A percentile compares a stretch with the other conserved stretches of the same genome.
These are phyloP conservation scores for Anethum foeniculum DNA, from an alignment of 140 eudicot species.

Conservation along the genomic window DNA sequence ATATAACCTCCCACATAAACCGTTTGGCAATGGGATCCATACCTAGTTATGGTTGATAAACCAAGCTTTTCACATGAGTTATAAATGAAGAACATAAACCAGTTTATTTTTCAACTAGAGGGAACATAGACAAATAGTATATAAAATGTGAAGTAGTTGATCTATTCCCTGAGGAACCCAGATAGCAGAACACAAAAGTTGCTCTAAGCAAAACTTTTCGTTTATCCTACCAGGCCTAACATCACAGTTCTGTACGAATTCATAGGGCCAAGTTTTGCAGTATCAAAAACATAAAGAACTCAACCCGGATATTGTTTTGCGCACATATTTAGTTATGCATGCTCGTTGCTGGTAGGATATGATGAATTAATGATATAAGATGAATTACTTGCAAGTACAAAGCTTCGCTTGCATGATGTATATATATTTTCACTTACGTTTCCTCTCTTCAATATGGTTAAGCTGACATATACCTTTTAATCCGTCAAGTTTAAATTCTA, in stretches of 20 bases:
- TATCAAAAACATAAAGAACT: not conserved
- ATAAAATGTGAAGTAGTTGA: not conserved
- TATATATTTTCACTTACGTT: not conserved
- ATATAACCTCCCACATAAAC: slow-evolving; percentile 99
- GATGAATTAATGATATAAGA: not conserved
- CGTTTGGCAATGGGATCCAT: slow-evolving; percentile 99
- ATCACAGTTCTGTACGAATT: not conserved
- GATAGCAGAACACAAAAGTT: not conserved
- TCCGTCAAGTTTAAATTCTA: not conserved
- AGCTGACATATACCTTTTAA: not conserved
- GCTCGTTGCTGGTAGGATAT: not conserved
- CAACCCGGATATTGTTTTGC: not conserved
- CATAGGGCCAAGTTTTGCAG: not conserved
- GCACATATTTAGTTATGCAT: not conserved
- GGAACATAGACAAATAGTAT: not conserved
- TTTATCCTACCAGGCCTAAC: not conserved
- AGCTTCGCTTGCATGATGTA: not conserved
- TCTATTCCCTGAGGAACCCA: not conserved
- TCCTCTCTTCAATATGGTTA: not conserved
- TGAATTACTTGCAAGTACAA: not conserved
- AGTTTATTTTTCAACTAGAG: not conserved
- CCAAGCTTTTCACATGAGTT: not conserved
- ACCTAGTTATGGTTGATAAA: slow-evolving; percentile 31
- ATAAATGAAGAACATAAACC: not conserved
- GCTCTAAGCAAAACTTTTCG: not conserved